These are phyloP conservation scores for Lyophyllum shimeji DNA, from an alignment of 768 basidiomycete species.

Conservation along the genomic window DNA sequence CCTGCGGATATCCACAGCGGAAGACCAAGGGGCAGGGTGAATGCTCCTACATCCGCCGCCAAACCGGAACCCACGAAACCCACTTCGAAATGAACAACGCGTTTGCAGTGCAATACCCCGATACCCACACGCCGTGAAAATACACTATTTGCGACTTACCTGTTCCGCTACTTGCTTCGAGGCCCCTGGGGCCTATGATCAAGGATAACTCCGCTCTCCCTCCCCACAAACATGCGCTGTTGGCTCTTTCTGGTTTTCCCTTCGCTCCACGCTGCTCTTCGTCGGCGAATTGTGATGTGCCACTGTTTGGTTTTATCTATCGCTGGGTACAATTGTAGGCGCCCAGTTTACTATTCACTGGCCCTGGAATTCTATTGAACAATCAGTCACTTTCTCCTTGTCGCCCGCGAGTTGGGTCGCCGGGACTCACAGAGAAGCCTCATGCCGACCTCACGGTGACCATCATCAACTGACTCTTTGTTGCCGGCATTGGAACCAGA, in stretches of 20 bases:
- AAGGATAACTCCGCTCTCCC: neutral
- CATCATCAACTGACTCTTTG: neutral
- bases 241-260: no score
- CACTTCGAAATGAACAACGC: neutral
- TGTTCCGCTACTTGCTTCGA: neutral
- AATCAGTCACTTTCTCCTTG: no score
- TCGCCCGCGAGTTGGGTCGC: no score
- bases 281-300: no score
- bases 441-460: neutral
- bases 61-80: slow-evolving; percentile 8
- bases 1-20: neutral
- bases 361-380: no score
- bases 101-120: neutral
- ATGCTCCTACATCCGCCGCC: neutral
- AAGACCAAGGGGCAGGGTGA: slow-evolving; percentile 7
- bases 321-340: no score
- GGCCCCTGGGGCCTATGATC: neutral
- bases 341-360: no score
- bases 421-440: no score
- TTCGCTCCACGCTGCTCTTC: no score
- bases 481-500: slow-evolving; percentile 2
- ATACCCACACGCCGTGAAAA: neutral
- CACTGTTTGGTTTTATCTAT: no score
- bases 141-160: neutral
- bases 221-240: no score